phyloP scores from a whole-genome alignment of 179 eudicot genomes.

The Beta macrorhiza region DNA sequence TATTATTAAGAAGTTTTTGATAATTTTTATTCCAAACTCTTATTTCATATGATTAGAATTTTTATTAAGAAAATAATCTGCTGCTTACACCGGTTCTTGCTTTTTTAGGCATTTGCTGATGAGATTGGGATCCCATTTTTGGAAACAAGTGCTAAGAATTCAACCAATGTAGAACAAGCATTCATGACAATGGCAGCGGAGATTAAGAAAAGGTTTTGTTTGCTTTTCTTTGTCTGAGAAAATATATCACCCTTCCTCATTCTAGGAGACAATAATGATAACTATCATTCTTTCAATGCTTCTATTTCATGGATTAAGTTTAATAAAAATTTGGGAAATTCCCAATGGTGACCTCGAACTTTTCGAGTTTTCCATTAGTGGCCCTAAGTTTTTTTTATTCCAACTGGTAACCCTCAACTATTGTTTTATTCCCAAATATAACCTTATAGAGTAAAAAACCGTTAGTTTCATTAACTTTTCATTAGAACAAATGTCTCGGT shows the following conservation, averaged over 20 bases:
- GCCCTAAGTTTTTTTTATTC: too few relatives aligned
- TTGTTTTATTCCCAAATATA: too few relatives aligned
- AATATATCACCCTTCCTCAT: background rate
- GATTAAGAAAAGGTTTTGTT: slow-evolving; percentile 44
- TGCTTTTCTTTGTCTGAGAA: background rate
- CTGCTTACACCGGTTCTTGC: background rate
- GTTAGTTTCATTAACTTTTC: too few relatives aligned
- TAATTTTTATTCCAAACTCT: background rate
- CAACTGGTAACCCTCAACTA: too few relatives aligned
- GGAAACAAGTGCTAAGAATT: slow-evolving; percentile 50
- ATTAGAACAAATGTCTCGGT: too few relatives aligned
- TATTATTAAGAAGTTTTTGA: background rate
- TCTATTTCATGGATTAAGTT: background rate
- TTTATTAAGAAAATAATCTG: background rate
- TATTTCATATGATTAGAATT: background rate
- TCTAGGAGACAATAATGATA: background rate
- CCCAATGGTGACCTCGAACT: too few relatives aligned
- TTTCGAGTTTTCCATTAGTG: too few relatives aligned
- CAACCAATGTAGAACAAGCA: slow-evolving; percentile 50
- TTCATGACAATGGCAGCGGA: slow-evolving; percentile 53
- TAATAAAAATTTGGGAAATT: too few relatives aligned
- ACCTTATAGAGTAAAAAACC: too few relatives aligned
- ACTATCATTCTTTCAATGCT: background rate
- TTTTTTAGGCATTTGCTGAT: slow-evolving; percentile 43
- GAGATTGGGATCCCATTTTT: slow-evolving; percentile 52